A percentile compares a stretch with the other conserved stretches of the same genome.
These are phyloP conservation scores for Stephania japonica DNA, from an alignment of 164 flowering plant species.

Conservation along the genomic window DNA sequence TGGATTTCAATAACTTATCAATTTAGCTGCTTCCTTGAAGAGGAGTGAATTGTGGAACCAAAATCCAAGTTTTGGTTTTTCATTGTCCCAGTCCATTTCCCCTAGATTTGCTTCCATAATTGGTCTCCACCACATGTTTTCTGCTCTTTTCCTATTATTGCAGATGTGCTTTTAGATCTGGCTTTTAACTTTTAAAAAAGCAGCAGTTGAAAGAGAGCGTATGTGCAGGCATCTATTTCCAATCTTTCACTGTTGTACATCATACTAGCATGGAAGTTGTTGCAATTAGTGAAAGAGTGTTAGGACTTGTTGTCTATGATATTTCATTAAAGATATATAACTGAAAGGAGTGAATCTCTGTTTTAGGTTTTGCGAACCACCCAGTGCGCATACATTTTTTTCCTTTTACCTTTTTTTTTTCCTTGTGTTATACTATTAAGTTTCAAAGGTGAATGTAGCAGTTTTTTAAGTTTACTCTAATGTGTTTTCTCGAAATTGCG, in stretches of 20 bases:
- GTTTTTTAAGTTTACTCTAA: not conserved
- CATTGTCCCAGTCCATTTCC: not conserved
- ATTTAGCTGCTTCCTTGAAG: not conserved
- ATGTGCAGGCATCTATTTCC: not conserved
- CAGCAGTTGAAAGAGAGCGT: not conserved
- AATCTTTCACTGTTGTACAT: not conserved
- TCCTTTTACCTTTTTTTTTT: not conserved
- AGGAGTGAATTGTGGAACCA: not conserved
- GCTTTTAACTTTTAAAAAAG: not conserved
- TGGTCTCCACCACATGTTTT: not conserved
- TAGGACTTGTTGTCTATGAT: not conserved
- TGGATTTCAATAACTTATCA: not conserved
- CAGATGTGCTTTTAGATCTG: not conserved
- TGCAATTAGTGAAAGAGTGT: not conserved
- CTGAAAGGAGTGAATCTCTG: not conserved
- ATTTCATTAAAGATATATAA: not conserved
- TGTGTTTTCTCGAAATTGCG: not conserved
- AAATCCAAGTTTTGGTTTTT: not conserved
- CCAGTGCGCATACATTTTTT: not conserved
- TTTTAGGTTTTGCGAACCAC: not conserved
- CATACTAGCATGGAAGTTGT: not conserved
- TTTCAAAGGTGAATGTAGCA: not conserved
- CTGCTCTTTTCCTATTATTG: not conserved
- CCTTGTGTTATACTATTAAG: not conserved
- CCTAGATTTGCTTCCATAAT: not conserved